These are phyloP conservation scores for Pulveroboletus sp. DNA, from an alignment of 768 basidiomycete genomes.

Conservation along the genomic window DNA sequence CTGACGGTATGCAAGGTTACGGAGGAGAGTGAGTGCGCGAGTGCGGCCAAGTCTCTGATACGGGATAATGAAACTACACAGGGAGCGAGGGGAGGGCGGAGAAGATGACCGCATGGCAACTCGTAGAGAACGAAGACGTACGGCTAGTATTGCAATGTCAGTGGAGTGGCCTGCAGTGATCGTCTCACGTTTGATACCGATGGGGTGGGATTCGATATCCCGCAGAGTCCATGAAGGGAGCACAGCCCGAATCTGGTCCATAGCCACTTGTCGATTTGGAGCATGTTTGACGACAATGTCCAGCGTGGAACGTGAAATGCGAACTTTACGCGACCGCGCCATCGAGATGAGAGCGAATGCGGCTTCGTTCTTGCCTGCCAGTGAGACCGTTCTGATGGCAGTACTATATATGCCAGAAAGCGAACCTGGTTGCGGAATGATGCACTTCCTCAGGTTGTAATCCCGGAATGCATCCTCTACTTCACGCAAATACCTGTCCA, in stretches of 20 bases:
- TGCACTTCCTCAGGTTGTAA: constrained; percentile 5
- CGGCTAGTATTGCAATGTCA: constrained; percentile 12
- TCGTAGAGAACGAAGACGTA: constrained; percentile 24
- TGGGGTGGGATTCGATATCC: background rate
- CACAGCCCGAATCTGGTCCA: constrained; percentile 6
- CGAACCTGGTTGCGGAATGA: constrained; percentile 2
- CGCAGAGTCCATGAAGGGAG: constrained; percentile 13
- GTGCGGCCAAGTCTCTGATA: constrained; percentile 22
- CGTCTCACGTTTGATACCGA: background rate
- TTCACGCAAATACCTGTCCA: constrained; percentile 37
- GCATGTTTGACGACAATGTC: constrained; percentile 28
- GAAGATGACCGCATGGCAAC: constrained; percentile 18
- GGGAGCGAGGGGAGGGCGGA: constrained; percentile 19
- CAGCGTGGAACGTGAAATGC: constrained; percentile 36
- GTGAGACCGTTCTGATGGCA: constrained; percentile 40
- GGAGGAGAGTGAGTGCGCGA: constrained; percentile 14
- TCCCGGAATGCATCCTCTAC: constrained; percentile 16
- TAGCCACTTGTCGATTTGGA: constrained; percentile 1
- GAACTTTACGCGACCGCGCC: constrained; percentile 25
- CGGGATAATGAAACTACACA: constrained; percentile 17
- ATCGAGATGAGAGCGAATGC: constrained; percentile 46
- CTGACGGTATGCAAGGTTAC: constrained; percentile 19
- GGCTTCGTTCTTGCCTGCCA: constrained; percentile 33
- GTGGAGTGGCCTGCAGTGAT: background rate
- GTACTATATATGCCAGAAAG: constrained; percentile 28